phyloP scores from a whole-genome alignment of 225 moss, liverwort and hornwort species.

The Ulota crispa region DNA sequence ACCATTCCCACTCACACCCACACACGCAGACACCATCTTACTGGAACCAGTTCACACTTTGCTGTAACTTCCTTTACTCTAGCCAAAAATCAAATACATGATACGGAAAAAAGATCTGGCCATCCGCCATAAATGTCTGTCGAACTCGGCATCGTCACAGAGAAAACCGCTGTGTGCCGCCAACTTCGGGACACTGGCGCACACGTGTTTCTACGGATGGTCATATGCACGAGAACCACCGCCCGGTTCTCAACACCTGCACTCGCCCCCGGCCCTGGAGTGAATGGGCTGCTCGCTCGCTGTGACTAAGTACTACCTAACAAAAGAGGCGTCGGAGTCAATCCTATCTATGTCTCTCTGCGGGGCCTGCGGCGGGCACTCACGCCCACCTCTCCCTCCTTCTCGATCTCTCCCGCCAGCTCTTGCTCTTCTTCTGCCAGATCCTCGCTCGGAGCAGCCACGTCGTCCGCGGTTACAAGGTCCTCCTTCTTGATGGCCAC shows the following conservation, averaged over 20 bases:
- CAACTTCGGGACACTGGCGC: constrained; percentile 13
- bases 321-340: constrained; percentile 19
- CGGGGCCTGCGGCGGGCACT: constrained; percentile 47
- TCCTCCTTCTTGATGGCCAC: constrained; percentile 52
- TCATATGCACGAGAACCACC: constrained; percentile 42
- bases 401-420: constrained; percentile 45
- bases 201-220: constrained; percentile 44
- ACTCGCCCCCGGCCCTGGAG: constrained; percentile 28
- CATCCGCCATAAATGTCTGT: constrained; percentile 49
- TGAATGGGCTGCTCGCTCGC: constrained; percentile 26
- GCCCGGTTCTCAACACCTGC: constrained; percentile 22
- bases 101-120: constrained; percentile 35
- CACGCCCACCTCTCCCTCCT: constrained; percentile 34
- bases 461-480: constrained; percentile 37
- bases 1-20: not conserved
- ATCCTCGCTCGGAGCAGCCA: constrained; percentile 24
- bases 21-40: not conserved
- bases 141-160: constrained; percentile 23
- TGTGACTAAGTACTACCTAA: constrained; percentile 33
- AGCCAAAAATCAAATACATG: constrained; percentile 43
- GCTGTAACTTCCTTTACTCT: constrained; percentile 28
- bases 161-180: constrained; percentile 36
- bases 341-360: constrained; percentile 50
- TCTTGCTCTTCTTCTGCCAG: constrained; percentile 40
- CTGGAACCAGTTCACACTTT: not conserved